Percentiles rank a stretch among this genome's conserved stretches.
These are phyloP conservation scores for Fonsecaea pugnacius DNA, from an alignment of 2,329 filamentous ascomycete genomes.

Conservation along the genomic window DNA sequence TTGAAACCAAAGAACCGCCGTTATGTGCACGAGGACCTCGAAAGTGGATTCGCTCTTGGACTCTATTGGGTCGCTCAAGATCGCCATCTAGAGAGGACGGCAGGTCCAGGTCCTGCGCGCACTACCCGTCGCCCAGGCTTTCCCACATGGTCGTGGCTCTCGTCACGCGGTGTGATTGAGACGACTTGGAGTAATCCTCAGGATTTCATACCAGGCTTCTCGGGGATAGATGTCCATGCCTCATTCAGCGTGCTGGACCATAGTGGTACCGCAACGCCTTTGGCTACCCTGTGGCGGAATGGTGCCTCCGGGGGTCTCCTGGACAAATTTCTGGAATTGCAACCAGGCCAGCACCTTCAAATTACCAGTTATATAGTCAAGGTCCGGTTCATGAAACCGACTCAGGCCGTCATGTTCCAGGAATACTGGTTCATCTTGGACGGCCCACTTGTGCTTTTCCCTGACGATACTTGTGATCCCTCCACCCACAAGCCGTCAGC, in stretches of 20 bases:
- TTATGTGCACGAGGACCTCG: background rate
- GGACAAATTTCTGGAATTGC: constrained; percentile 3
- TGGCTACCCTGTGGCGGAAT: background rate
- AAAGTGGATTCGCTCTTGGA: constrained; percentile 6
- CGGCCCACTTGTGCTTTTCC: background rate
- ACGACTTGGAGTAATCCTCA: constrained; percentile 16
- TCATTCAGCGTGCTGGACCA: background rate
- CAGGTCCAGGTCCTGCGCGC: constrained; percentile 3
- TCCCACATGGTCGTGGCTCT: constrained; percentile 14
- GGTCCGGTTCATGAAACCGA: constrained; percentile 6
- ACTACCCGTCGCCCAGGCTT: constrained; percentile 7
- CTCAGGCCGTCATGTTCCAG: constrained; percentile 6
- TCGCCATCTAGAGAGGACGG: constrained; percentile 3
- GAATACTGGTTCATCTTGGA: constrained; percentile 10
- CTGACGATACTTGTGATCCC: background rate
- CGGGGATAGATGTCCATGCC: constrained; percentile 3
- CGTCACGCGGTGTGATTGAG: constrained; percentile 13
- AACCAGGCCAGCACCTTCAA: background rate
- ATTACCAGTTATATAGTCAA: constrained; percentile 4
- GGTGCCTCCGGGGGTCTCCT: background rate
- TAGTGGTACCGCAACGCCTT: background rate
- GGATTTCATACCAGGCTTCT: background rate
- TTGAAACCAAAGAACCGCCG: background rate
- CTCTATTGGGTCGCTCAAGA: constrained; percentile 7
- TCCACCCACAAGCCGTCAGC: background rate